Evolutionary conservation across 257 asterid genomes (phyloP), one percentile per base, ranked within the genome.

Genomic region (Ajuga chamaepitys): DNA sequence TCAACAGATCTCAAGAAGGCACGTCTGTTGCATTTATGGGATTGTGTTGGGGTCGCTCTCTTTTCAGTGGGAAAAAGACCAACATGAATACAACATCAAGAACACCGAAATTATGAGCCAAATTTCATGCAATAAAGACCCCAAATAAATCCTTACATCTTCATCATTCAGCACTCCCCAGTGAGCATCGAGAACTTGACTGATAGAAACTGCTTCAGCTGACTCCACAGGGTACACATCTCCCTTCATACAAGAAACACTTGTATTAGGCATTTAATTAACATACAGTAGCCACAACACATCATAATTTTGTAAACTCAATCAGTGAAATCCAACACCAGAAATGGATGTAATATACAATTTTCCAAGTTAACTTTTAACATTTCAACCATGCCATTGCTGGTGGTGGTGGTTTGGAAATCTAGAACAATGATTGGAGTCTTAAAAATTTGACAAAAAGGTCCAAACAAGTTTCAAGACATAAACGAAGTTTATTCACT

Each of bases 161-260:
- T 88, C 96, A 58, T 87, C 98, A 76, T 81, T 76, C 75, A 93
- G 87, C 74, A 89, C 85, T 73, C 98, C 98, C 98, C 98, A 93
- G 70, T 93, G 97, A 76, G 97, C 98, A 86, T 93, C 98, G 55
- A 93, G 98, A 75, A 93, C 91, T 84, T 86, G 95, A 66, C 69
- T 76, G 70, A 87, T 24, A 56, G 81, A 64, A 73, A 70, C 54
- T 61, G 71, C 85, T 60, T 82, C 89, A 47, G 72, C 70, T 13
- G 82, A 66, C 78, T 89, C 98, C 68, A 93, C 86, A 5, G 98
- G 98, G 77, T 93, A 93, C 77, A 93, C 98, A 73, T 92, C 97
- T 81, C 98, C 98, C 97, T 92, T 73, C 81, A 74, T 28, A 61
- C 70, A 56, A 77, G 63, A 58, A 73, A 76, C 64, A 75, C 40